Evolutionary conservation across 768 basidiomycete genomes (phyloP), one percentile per base, ranked within the genome.

Genomic region (Hypholoma sublateritium): DNA sequence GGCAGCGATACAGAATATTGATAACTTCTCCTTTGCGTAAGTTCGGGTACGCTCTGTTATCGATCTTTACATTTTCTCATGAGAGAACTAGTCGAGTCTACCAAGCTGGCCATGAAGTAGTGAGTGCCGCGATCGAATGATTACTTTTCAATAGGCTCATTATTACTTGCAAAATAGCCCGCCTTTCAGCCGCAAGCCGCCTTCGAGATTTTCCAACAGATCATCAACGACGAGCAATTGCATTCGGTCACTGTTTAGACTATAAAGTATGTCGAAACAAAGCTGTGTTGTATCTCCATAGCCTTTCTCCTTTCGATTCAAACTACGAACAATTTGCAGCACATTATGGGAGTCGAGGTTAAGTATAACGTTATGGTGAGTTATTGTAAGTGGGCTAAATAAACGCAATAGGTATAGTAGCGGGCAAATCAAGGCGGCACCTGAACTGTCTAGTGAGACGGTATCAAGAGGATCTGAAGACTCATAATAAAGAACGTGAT

Each of bases 11-110:
- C 79, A 84, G 65, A 86, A 87, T 50, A 80, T 88, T 32, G 84
- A 83, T 59, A 84, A 85, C 56, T 87, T 87, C 64, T 74, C 82
- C 0, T 88, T 88, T 66, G 87, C 84, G 85, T 86, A 56, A 63
- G 85, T 32, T 32, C 9, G 9, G 28, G 28, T 9, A 32, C 28
- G 28, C 28, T 32, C 24, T 49, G n/a, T 51, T 16, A 28, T 1
- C 39, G 39, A 11, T 35, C 43, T 13, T 28, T 51, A 24, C 45
- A n/a, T 56, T 12, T 17, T n/a, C 22, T 24, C 46, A 44, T 17
- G 22, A 19, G 9, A 14, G 14, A 14, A 35, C 25, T 36, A 85
- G 85, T 58, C 75, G 84, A 8, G 77, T 88, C 0, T 87, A 73
- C 65, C 74, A 66, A 59, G 71, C 85, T 5, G 86, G 86, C 8